Base-by-base conservation (phyloP, 306 rosid genomes). In the Carpinus fangiana region DNA sequence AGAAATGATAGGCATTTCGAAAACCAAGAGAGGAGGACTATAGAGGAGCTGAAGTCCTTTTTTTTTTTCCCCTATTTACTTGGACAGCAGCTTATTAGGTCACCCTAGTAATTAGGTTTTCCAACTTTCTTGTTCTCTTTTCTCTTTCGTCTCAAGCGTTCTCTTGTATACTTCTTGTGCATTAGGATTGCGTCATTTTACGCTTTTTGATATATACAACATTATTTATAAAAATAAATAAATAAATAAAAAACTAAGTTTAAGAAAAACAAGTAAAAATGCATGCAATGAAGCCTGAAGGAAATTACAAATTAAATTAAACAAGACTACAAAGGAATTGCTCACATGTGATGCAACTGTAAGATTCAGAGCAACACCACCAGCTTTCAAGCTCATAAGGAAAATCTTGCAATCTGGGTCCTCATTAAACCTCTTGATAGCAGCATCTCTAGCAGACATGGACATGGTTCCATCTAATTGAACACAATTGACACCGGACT, bases 301-400 rank as follows among this genome's bases (percentile, higher is more conserved):
- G 36, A 26, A 16, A 17, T 8, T 65, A 62, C 3, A 31, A 8
- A 56, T 56, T 56, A 4, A 66, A 66, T 7, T 66, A 8, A 66
- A 66, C 14, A 64, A 64, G 46, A 64, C n/a, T 18, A 18, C 43
- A 76, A 76, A 84, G 71, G 50, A 73, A 75, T 61, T 76, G 50
- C 93, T 88, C 79, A 92, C 98, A 83, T 94, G 92, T 23, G 98
- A 95, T 41, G 98, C 97, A 12, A 91, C 88, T 0, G 97, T 91
- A 82, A 95, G 91, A 90, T 95, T 95, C 76, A 95, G 97, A 52
- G 98, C 98, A 78, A 95, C 89, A 20, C 98, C 98, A 34, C 98
- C 98, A 2, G 98, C 98, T 81, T 95, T 95, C 93, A 95, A 87
- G 84, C 98, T 95, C 98, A 92, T 92, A 62, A 95, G 96, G 87